Base-by-base conservation (phyloP, 2,329 filamentous ascomycete genomes). In the Botrytis porri region DNA sequence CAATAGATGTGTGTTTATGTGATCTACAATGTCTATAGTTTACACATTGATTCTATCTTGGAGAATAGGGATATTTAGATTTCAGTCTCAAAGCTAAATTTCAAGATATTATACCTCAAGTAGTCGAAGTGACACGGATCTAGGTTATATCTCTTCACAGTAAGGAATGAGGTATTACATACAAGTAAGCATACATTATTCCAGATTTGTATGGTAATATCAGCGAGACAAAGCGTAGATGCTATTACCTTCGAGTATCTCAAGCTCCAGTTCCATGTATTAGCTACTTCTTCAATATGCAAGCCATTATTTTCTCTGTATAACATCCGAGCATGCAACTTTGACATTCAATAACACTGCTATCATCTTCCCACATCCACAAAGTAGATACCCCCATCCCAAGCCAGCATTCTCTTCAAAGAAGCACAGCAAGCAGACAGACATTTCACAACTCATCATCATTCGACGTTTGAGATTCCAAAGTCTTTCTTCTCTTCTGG, bases 391-490 rank as follows among this genome's bases (percentile, higher is more conserved):
- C 8, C 8, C 29, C n/a, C n/a, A 57, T 57, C 29, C 6, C 16
- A 29, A 41, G 61, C 61, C n/a, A 45, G 2, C 2, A 43, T 12
- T 22, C 9, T 1, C 10, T 32, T 57, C 25, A 1, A 20, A 69
- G 16, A 39, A 10, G 25, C n/a, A 2, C 14, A 51, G 25, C 64
- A 54, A 66, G n/a, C 14, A 1, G 14, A 57, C 10, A 7, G 8
- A 4, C 6, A 25, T 32, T 18, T 69, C 32, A 69, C n/a, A 61
- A 51, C 37, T 70, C 69, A 45, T 70, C 69, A 22, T 70, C 69
- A 45, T 48, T 43, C 22, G 60, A 62, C 32, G 16, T 4, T 22
- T 64, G 32, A 22, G 54, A 63, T 63, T 29, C 54, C 29, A 37
- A 25, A 22, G 60, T n/a, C 41, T 51, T 64, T 10, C 41, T 64